Conservation (phyloP, 2,329 filamentous ascomycete species). For the Fusarium austroafricanum region DNA sequence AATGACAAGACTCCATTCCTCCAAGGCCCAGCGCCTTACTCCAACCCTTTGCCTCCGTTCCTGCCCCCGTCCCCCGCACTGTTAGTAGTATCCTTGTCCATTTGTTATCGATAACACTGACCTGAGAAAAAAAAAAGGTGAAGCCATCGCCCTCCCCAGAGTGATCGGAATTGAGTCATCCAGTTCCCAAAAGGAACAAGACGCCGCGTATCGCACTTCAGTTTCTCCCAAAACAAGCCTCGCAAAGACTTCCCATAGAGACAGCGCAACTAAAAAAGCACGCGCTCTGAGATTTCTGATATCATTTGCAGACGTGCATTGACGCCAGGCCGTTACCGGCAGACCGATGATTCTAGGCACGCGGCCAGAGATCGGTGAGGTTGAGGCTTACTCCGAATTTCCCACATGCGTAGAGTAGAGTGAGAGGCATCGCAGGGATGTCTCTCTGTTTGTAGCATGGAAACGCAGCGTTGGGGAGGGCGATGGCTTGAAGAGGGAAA, state of each 20-base stretch:
- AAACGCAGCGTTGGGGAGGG: conserved; percentile 94
- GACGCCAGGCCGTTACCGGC: conserved; percentile 90
- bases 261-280: conserved; percentile 45
- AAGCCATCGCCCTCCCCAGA: conserved; percentile 80
- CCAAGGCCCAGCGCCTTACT: neutral
- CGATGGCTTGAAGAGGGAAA: conserved; percentile 58
- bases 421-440: conserved; percentile 32
- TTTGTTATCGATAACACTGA: conserved; percentile 36
- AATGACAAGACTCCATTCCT: conserved; percentile 38
- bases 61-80: neutral
- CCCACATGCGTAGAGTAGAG: conserved; percentile 76
- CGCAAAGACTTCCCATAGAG: conserved; percentile 94
- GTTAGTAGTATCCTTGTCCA: conserved; percentile 47
- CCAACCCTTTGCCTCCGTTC: neutral
- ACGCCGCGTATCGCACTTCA: conserved; percentile 98
- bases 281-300: conserved; percentile 86
- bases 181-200: conserved; percentile 40
- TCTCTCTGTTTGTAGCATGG: conserved; percentile 86
- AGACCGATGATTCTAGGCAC: conserved; percentile 60
- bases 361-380: conserved; percentile 35
- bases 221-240: conserved; percentile 79
- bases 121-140: conserved; percentile 49
- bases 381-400: conserved; percentile 98
- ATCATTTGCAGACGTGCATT: conserved; percentile 84
- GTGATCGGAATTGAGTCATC: conserved; percentile 93